phyloP scores from a whole-genome alignment of 768 basidiomycete genomes.

The Naematelia aurantialba region DNA sequence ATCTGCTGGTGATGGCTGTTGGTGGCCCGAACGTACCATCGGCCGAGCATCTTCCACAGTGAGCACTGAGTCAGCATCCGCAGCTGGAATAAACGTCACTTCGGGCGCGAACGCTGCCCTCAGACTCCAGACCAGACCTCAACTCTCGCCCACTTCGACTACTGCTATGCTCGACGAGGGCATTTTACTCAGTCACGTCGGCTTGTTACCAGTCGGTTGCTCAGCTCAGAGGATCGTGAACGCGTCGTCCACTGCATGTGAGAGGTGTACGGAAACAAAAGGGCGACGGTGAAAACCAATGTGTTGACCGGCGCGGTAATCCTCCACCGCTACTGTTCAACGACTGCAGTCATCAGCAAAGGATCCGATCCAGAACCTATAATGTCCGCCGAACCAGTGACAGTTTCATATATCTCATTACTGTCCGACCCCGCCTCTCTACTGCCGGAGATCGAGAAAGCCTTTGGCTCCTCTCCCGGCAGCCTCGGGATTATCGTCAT shows the following conservation, averaged over 20 bases:
- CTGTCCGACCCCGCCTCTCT: slow-evolving; percentile 13
- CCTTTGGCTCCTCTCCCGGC: slow-evolving; percentile 41
- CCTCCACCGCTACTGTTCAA: background rate
- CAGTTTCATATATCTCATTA: slow-evolving; percentile 22
- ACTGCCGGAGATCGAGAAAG: slow-evolving; percentile 21
- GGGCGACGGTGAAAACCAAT: background rate
- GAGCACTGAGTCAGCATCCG: no score
- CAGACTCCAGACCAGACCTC: background rate
- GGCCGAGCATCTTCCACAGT: background rate
- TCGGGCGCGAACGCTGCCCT: background rate
- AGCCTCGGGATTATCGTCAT: slow-evolving; percentile 46
- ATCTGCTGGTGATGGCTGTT: no score
- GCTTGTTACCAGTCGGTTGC: no score
- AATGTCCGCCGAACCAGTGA: slow-evolving; percentile 16
- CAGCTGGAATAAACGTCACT: no score
- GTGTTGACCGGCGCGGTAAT: background rate
- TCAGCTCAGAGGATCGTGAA: background rate
- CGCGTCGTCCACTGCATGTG: background rate
- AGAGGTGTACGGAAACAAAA: background rate
- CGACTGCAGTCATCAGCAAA: background rate
- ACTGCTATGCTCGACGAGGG: background rate
- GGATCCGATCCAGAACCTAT: no score
- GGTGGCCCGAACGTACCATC: no score
- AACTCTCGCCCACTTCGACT: background rate
- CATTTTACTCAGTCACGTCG: no score